Base-by-base conservation (phyloP, 306 rosid species). In the Vigna unguiculata region DNA sequence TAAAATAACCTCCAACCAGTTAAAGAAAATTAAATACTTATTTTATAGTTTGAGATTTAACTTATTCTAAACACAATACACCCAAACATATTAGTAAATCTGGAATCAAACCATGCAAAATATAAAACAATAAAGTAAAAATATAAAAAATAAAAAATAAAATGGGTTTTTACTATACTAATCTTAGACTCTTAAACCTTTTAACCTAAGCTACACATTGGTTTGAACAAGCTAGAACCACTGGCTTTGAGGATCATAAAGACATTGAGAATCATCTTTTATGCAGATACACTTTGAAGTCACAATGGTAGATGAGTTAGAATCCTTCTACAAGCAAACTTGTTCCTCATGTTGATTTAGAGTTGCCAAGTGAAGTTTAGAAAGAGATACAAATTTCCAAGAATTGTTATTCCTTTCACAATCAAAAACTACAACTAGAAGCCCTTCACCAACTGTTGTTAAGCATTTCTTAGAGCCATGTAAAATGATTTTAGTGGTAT, bases 171-270 rank as follows among this genome's bases (percentile, higher is more conserved):
- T 32, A 14, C 16, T 48, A 15, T 24, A n/a, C 1, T 6, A 77
- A 30, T 34, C 38, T 7, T 36, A 36, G 7, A 36, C 16, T 76
- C 22, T 8, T 15, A 55, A 43, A 2, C 38, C 10, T 17, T 9
- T 34, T 3, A 70, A n/a, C 13, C 71, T 21, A 64, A 64, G 47
- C 54, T 81, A 88, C 21, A 83, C 80, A 70, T 86, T 88, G 9
- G 86, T 58, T 0, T 72, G 4, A 78, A 86, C 79, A 54, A 86
- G 78, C 51, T 86, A 84, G 64, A 88, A 86, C 92, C 90, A 86
- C 12, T 86, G 90, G 55, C 53, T 75, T 19, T 45, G 82, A 3
- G 90, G 90, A 80, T 88, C 82, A 25, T 84, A 81, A 0, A 82
- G 61, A 75, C 92, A 88, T 6, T 30, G 38, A 72, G 79, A 41